phyloP scores from a whole-genome alignment of 202 grass and related monocot genomes.

The Zizania palustris region DNA sequence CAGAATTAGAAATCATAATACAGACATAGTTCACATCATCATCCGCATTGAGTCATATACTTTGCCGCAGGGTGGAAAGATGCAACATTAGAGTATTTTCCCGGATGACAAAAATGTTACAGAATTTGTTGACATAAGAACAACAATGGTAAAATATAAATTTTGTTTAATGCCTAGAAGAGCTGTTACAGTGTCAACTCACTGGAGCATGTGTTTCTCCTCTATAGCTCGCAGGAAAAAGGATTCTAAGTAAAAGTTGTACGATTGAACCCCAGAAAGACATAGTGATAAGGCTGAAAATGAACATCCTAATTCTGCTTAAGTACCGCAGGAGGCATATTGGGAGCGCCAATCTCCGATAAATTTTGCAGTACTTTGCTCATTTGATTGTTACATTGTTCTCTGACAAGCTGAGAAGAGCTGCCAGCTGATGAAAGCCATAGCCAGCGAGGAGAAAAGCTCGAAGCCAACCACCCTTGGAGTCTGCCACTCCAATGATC shows the following conservation, averaged over 20 bases:
- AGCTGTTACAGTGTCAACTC: constrained; percentile 29
- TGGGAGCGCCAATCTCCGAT: not conserved
- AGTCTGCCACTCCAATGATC: constrained; percentile 80
- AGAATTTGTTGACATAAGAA: not conserved
- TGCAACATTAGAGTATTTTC: not conserved
- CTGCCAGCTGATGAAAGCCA: constrained; percentile 98
- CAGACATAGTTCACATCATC: not conserved
- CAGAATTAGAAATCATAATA: not conserved
- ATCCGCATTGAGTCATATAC: not conserved
- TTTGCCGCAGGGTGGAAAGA: not conserved
- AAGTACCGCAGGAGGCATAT: constrained; percentile 31
- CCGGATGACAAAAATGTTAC: not conserved
- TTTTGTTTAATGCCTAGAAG: constrained; percentile 27
- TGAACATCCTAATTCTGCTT: constrained; percentile 33
- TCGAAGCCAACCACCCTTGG: constrained; percentile 79
- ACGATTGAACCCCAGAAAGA: not conserved
- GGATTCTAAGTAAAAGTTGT: constrained; percentile 38
- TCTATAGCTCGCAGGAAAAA: constrained; percentile 5
- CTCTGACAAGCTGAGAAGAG: constrained; percentile 96
- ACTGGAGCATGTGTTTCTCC: constrained; percentile 24
- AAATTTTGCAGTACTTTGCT: not conserved
- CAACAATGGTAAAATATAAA: not conserved
- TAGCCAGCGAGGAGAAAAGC: constrained; percentile 78
- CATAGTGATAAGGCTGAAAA: not conserved
- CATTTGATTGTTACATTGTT: constrained; percentile 48